phyloP scores from a whole-genome alignment of 1,284 basidiomycete genomes.

The Irpex sp. region DNA sequence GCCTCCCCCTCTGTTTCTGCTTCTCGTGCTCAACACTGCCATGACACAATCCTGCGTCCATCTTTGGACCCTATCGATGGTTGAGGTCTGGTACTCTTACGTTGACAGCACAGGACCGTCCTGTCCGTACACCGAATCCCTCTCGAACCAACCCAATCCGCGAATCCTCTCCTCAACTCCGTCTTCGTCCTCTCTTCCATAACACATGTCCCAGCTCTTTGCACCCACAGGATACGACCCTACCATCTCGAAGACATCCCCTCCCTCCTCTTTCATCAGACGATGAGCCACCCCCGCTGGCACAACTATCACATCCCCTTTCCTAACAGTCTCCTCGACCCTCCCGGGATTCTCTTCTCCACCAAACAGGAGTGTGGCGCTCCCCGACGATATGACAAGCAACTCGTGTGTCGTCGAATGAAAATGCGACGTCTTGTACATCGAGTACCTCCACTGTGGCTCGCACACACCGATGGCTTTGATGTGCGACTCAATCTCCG shows the following conservation, averaged over 20 bases:
- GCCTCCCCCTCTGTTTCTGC: no score
- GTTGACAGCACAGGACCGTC: conserved; percentile 27
- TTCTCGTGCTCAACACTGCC: no score
- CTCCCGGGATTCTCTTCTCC: conserved; percentile 32
- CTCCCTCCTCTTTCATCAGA: conserved; percentile 24
- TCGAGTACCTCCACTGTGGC: conserved; percentile 39
- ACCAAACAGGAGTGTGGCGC: conserved; percentile 36
- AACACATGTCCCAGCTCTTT: conserved; percentile 38
- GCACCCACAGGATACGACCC: conserved; percentile 35
- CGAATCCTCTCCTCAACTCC: conserved; percentile 26
- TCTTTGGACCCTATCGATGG: no score
- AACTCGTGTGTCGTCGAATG: conserved; percentile 41
- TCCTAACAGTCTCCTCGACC: conserved; percentile 28
- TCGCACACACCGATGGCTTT: conserved; percentile 29
- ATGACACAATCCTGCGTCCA: no score
- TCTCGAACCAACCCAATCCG: conserved; percentile 32
- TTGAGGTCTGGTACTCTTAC: no score
- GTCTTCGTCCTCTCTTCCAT: conserved; percentile 27
- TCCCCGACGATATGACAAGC: conserved; percentile 30
- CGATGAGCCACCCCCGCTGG: conserved; percentile 40
- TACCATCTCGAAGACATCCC: conserved; percentile 36
- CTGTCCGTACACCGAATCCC: conserved; percentile 38
- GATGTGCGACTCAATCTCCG: conserved; percentile 30
- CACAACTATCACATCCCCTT: conserved; percentile 38
- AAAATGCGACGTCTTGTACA: conserved; percentile 40